Evolutionary conservation across 2,329 filamentous ascomycete genomes (phyloP), one percentile per base, ranked within the genome.

Genomic region (Trichoderma brevicompactum): DNA sequence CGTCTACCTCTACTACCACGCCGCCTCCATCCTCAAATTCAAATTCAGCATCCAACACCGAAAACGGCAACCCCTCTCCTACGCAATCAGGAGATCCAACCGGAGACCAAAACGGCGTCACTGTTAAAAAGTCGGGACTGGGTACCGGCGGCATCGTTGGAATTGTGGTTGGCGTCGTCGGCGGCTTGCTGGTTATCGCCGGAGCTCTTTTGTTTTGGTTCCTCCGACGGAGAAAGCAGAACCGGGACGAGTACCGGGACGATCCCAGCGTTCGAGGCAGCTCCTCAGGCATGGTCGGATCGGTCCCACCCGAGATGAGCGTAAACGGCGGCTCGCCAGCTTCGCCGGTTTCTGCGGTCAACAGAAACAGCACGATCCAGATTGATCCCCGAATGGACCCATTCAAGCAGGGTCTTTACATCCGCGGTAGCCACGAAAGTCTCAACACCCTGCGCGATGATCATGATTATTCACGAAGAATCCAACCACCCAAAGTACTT

Each of bases 381-480:
- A 82, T 88, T 62, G 87, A 89, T 71, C 87, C 87, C 38, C 81
- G 87, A 50, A 83, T 89, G 78, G 84, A 89, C 70, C 87, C 87
- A 0, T 87, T 85, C 67, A 81, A 84, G 54, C 80, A 82, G 41
- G 83, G 82, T 17, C 77, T 88, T 12, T 89, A 88, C 72, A 77
- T 79, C 49, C 80, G 83, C 32, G 84, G 83, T 73, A 89, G 86
- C 70, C 82, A 83, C 67, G 87, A 89, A 73, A 89, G 86, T 72
- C 77, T 89, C 72, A 85, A 85, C 69, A 89, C 87, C 1, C 76
- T 89, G 5, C 84, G 84, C 65, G 87, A 89, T 72, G 85, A 89
- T 67, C 85, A 87, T 66, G 87, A 89, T 69, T 89, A 89, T 72
- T 89, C 87, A 44, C 79, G 87, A 68, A 80, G 81, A 69, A 86